A percentile compares a stretch with the other conserved stretches of the same genome.
Conservation (phyloP, 1,284 basidiomycete genomes). For the Agroathelia rolfsii region DNA sequence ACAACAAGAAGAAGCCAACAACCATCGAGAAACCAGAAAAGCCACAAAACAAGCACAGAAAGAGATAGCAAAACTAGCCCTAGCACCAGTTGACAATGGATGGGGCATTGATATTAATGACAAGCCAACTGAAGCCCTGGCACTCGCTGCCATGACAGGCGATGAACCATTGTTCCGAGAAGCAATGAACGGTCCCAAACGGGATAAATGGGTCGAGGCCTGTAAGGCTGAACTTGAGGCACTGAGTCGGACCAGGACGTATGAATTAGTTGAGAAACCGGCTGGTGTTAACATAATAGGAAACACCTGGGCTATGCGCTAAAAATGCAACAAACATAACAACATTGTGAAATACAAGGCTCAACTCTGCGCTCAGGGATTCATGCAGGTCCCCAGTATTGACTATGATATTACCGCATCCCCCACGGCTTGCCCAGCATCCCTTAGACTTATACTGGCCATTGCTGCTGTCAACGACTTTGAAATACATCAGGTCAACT, state of each 20-base stretch:
- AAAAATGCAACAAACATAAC: constrained; percentile 20
- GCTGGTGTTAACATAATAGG: no score
- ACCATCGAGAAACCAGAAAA: no score
- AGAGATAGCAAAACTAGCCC: no score
- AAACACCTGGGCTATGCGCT: constrained; percentile 23
- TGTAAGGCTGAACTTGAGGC: no score
- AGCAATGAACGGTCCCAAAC: constrained; percentile 5
- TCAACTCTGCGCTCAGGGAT: constrained; percentile 26
- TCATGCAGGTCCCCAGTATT: constrained; percentile 21
- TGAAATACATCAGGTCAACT: constrained; percentile 24
- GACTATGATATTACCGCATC: constrained; percentile 30
- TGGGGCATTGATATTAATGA: no score
- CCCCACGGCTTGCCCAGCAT: constrained; percentile 23
- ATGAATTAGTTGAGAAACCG: no score
- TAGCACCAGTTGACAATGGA: no score
- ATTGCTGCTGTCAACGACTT: constrained; percentile 21
- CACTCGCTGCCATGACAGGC: no score
- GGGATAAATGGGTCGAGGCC: constrained; percentile 6
- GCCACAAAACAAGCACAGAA: no score
- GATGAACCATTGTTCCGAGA: constrained; percentile 5
- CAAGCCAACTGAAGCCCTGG: no score
- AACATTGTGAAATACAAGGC: constrained; percentile 21
- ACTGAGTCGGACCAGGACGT: no score
- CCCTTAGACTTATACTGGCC: constrained; percentile 21
- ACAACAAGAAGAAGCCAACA: no score